Conservation (phyloP, 1,284 basidiomycete genomes). For the Sporisorium iseilematis-ciliati region DNA sequence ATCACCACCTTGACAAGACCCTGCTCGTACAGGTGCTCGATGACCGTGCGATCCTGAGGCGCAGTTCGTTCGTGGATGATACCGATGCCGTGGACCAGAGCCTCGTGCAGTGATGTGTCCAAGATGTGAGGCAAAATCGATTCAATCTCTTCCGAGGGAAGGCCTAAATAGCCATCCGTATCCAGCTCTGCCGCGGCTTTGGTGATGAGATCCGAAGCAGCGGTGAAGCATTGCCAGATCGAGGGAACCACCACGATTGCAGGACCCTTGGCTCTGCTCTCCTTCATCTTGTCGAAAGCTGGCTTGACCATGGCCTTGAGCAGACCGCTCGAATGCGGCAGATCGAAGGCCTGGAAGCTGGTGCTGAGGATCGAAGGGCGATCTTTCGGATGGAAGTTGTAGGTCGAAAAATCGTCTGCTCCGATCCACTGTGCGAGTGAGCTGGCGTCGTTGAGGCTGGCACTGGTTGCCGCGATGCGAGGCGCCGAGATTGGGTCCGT, state of each 20-base stretch:
- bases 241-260: constrained; percentile 93
- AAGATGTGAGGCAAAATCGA: constrained; percentile 76
- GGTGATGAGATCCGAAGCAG: constrained; percentile 87
- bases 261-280: constrained; percentile 73
- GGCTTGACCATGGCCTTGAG: constrained; percentile 95
- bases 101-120: constrained; percentile 79
- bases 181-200: constrained; percentile 83
- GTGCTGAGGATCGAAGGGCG: constrained; percentile 83
- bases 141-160: constrained; percentile 76
- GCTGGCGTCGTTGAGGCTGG: constrained; percentile 82
- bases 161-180: constrained; percentile 77
- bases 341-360: constrained; percentile 82
- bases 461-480: constrained; percentile 83
- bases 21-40: constrained; percentile 85
- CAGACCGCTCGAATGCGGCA: constrained; percentile 85
- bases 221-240: constrained; percentile 79
- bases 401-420: constrained; percentile 77
- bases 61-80: constrained; percentile 83
- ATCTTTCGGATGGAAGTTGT: constrained; percentile 84
- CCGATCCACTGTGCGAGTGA: constrained; percentile 87
- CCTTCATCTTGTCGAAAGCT: constrained; percentile 74
- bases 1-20: constrained; percentile 86
- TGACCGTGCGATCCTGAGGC: constrained; percentile 79
- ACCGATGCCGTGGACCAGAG: constrained; percentile 88
- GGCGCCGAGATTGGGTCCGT: background rate